Conservation (phyloP, 768 basidiomycete genomes). For the Paxillus rubicundulus region DNA sequence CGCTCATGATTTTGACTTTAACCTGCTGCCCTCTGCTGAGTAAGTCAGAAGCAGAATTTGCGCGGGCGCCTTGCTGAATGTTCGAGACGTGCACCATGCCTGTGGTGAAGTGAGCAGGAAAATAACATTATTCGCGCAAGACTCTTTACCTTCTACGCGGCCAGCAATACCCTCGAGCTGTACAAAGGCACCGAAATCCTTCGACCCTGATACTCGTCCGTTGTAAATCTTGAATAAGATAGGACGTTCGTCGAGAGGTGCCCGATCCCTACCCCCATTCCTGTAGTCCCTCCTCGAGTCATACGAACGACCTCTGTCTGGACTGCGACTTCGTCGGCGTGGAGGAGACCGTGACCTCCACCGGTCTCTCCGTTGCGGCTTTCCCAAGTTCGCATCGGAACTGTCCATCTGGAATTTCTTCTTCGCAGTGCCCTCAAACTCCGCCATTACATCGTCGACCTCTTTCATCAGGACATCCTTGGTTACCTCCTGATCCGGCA, state of each 20-base stretch:
- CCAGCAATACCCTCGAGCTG: constrained; percentile 83
- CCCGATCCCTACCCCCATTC: constrained; percentile 37
- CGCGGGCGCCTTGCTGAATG: constrained; percentile 81
- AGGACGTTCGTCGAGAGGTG: constrained; percentile 70
- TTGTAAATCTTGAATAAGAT: constrained; percentile 93
- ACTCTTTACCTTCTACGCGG: constrained; percentile 79
- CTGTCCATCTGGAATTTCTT: constrained; percentile 47
- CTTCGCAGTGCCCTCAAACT: constrained; percentile 66
- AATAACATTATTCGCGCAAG: background rate
- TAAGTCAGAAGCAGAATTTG: constrained; percentile 84
- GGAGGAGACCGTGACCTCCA: constrained; percentile 46
- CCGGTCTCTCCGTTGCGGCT: constrained; percentile 57
- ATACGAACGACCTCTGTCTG: constrained; percentile 53
- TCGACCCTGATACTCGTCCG: constrained; percentile 79
- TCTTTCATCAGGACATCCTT: constrained; percentile 87
- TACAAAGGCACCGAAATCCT: constrained; percentile 97
- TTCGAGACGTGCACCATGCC: constrained; percentile 98
- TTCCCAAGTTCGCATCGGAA: constrained; percentile 47
- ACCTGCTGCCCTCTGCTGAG: constrained; percentile 81
- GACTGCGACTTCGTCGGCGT: constrained; percentile 56
- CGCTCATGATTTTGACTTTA: constrained; percentile 96
- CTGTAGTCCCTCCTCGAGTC: constrained; percentile 41
- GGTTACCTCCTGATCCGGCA: constrained; percentile 65
- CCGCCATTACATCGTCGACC: constrained; percentile 85
- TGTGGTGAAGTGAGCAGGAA: constrained; percentile 31